phyloP scores from a whole-genome alignment of 805 yeast genomes.

The Cyberlindnera nakhonratchasimensis region DNA sequence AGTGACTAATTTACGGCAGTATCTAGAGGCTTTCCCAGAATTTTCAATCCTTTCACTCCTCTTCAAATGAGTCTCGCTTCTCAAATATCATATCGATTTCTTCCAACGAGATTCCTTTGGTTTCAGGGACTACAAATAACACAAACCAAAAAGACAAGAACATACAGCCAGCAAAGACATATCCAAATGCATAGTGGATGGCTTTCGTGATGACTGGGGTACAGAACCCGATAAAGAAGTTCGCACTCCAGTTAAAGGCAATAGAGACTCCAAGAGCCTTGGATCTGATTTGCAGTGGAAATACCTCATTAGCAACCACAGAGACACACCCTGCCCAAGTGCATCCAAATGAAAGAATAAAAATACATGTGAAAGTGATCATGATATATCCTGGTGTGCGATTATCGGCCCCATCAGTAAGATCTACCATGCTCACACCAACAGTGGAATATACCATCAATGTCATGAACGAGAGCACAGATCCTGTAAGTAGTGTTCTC shows the following conservation, averaged over 20 bases:
- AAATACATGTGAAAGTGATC: conserved; percentile 53
- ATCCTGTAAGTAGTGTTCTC: conserved; percentile 37
- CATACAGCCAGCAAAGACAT: conserved; percentile 49
- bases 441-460: conserved; percentile 48
- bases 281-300: conserved; percentile 57
- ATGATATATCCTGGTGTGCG: conserved; percentile 47
- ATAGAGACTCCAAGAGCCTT: conserved; percentile 52
- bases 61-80: conserved; percentile 16
- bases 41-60: too few relatives aligned
- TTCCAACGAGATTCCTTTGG: conserved; percentile 77
- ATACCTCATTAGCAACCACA: conserved; percentile 44
- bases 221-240: conserved; percentile 56
- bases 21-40: too few relatives aligned
- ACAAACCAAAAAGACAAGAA: conserved; percentile 40
- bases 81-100: conserved; percentile 65
- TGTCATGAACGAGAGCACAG: conserved; percentile 46
- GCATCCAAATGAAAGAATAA: conserved; percentile 48
- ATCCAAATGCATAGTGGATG: conserved; percentile 61
- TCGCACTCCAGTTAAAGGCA: conserved; percentile 49
- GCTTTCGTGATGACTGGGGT: conserved; percentile 57
- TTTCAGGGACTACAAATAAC: conserved; percentile 65
- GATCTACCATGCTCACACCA: conserved; percentile 40
- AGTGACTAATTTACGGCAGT: too few relatives aligned
- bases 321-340: conserved; percentile 57
- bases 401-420: conserved; percentile 23